Evolutionary conservation across 495 filamentous ascomycete species (phyloP), one percentile per base, ranked within the genome.

Genomic region (Rhizodiscina lignyota): DNA sequence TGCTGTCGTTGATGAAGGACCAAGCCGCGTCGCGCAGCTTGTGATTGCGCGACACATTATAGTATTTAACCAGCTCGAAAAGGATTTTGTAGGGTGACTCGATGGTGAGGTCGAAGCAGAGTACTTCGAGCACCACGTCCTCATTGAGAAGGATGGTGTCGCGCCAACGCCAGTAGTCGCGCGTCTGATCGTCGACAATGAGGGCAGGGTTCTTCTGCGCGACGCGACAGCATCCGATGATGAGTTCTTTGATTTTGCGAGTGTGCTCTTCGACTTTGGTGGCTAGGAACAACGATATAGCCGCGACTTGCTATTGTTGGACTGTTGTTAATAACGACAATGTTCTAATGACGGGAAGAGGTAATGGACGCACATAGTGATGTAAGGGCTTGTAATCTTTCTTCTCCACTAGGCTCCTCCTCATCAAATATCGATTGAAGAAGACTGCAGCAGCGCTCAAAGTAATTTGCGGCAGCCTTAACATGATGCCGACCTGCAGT

Each of bases 211-310:
- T 79, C 58, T 97, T 96, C 52, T 92, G 87, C 20, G 87, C 91
- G 11, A 94, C 86, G 40, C 84, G 83, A 33, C 83, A 85, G 47
- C 87, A 91, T 0, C 86, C 82, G 17, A 92, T 72, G 38, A 97
- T 81, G 21, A 97, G 61, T 41, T 96, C 84, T 45, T 79, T 85
- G 47, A 92, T 91, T 47, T 89, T 91, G 19, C 86, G 79, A 49
- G 81, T 83, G 50, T 86, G 87, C 51, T 97, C 89, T 44, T 96
- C 89, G 4, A 91, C 86, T 56, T 97, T 97, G 45, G 85, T 91
- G 5, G 89, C 87, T 5, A 97, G 70, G 48, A 94, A 96, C 4
- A 97, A 67, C 2, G 84, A 64, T 0, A 85, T 91, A 0, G 85
- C 89, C 2, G 83, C 89, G 30, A 89, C 79, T 47, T 61, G 57